Conservation (phyloP, 768 basidiomycete species). For the Tulasnella sp. region DNA sequence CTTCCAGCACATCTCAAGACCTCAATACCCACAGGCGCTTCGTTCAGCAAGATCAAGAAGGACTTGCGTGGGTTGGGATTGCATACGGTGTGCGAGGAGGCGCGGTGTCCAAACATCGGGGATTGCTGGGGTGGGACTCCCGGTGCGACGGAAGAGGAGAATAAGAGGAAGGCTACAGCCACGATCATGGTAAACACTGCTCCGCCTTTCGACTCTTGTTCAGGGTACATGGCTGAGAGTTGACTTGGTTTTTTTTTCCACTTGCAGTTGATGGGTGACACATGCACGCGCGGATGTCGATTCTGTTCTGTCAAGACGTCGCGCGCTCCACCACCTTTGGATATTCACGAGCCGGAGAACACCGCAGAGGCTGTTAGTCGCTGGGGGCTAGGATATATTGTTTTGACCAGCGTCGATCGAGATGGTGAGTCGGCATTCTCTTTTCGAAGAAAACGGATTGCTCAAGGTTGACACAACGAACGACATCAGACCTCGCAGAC, state of each 20-base stretch:
- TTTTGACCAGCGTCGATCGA: slow-evolving; percentile 90
- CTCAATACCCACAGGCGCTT: slow-evolving; percentile 77
- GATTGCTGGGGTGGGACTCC: slow-evolving; percentile 89
- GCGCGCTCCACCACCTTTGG: slow-evolving; percentile 73
- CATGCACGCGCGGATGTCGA: slow-evolving; percentile 93
- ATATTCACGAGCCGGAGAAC: slow-evolving; percentile 94
- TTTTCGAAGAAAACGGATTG: no score
- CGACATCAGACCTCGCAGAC: slow-evolving; percentile 65
- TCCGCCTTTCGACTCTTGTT: not conserved
- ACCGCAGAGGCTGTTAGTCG: slow-evolving; percentile 96
- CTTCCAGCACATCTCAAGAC: slow-evolving; percentile 85
- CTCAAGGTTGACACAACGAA: no score
- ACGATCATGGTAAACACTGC: slow-evolving; percentile 80
- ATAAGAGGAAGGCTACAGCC: slow-evolving; percentile 79
- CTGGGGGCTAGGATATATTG: slow-evolving; percentile 97
- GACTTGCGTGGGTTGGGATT: slow-evolving; percentile 84
- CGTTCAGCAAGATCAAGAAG: slow-evolving; percentile 88
- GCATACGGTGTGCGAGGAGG: slow-evolving; percentile 98
- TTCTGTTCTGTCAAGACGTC: slow-evolving; percentile 98
- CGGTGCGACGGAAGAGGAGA: slow-evolving; percentile 53
- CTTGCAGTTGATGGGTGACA: slow-evolving; percentile 91
- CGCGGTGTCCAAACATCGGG: slow-evolving; percentile 98
- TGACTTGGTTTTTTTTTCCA: no score
- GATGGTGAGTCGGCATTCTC: slow-evolving; percentile 53
- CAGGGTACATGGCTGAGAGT: no score